These are phyloP conservation scores for Microcera coccophila DNA, from an alignment of 2,329 filamentous ascomycete species.

Conservation along the genomic window DNA sequence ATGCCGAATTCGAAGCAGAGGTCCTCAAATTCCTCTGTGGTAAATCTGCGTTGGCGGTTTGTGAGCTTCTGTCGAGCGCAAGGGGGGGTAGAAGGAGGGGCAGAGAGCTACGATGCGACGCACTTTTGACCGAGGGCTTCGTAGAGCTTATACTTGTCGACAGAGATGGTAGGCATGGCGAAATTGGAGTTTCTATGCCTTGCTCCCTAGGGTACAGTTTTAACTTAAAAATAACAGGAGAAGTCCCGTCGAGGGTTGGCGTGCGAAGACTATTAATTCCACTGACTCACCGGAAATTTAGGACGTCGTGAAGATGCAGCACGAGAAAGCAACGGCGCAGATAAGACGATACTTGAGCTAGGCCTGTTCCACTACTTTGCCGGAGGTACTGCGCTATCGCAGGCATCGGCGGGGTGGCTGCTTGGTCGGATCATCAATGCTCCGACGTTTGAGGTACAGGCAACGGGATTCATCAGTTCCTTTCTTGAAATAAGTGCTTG, in stretches of 20 bases:
- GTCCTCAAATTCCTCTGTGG: constrained; percentile 92
- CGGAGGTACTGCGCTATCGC: constrained; percentile 18
- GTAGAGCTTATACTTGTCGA: constrained; percentile 95
- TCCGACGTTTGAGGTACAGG: too few relatives aligned
- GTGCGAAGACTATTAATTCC: constrained; percentile 17
- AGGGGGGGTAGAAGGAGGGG: constrained; percentile 13
- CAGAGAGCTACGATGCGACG: constrained; percentile 25
- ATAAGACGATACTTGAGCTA: constrained; percentile 2
- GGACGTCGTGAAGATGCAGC: constrained; percentile 12
- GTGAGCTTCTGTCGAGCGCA: constrained; percentile 6
- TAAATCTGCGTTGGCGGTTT: constrained; percentile 56
- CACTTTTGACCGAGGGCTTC: constrained; percentile 86
- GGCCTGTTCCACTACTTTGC: constrained; percentile 2
- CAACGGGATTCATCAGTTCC: too few relatives aligned
- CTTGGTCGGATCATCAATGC: constrained; percentile 30
- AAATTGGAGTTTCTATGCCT: constrained; percentile 25
- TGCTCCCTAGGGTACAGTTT: constrained; percentile 18
- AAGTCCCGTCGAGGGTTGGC: constrained; percentile 16
- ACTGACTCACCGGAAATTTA: constrained; percentile 42
- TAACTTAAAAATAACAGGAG: constrained; percentile 13
- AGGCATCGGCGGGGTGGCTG: constrained; percentile 23
- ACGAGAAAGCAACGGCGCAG: constrained; percentile 2
- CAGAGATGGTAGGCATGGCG: constrained; percentile 89
- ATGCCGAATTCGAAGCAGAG: constrained; percentile 98
- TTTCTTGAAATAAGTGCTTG: too few relatives aligned